A percentile compares a stretch with the other conserved stretches of the same genome.
Conservation (phyloP, 2,329 filamentous ascomycete genomes). For the Coniochaeta sp. region DNA sequence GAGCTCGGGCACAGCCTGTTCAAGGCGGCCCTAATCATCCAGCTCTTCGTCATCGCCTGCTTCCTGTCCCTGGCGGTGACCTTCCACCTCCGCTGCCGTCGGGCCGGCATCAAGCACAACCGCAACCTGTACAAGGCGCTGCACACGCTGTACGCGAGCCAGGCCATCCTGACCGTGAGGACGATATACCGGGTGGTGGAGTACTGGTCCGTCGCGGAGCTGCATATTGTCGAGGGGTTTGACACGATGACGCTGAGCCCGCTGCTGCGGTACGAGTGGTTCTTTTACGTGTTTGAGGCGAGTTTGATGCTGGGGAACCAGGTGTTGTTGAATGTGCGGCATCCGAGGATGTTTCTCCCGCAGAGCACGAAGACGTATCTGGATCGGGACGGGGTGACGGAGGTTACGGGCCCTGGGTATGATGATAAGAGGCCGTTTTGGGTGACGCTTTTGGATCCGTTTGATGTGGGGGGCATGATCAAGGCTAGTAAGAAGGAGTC, state of each 20-base stretch:
- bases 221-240: conserved; percentile 30
- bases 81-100: conserved; percentile 35
- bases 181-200: conserved; percentile 43
- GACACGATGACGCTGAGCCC: conserved; percentile 26
- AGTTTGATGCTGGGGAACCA: conserved; percentile 31
- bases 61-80: conserved; percentile 35
- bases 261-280: conserved; percentile 35
- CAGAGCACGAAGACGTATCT: conserved; percentile 26
- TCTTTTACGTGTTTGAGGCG: conserved; percentile 37
- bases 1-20: conserved; percentile 28
- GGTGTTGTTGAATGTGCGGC: conserved; percentile 27
- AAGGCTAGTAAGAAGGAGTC: conserved; percentile 14
- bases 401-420: conserved; percentile 3
- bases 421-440: conserved; percentile 15
- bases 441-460: conserved; percentile 32
- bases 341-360: conserved; percentile 32
- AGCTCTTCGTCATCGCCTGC: conserved; percentile 36
- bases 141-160: conserved; percentile 33
- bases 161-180: conserved; percentile 37
- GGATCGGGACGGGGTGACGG: conserved; percentile 23
- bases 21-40: conserved; percentile 35
- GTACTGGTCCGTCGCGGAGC: conserved; percentile 33
- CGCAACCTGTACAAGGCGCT: conserved; percentile 19
- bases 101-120: conserved; percentile 8
- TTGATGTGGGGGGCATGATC: conserved; percentile 17